Base-by-base conservation (phyloP, 1,284 basidiomycete genomes). In the Ustilago trichophora region DNA sequence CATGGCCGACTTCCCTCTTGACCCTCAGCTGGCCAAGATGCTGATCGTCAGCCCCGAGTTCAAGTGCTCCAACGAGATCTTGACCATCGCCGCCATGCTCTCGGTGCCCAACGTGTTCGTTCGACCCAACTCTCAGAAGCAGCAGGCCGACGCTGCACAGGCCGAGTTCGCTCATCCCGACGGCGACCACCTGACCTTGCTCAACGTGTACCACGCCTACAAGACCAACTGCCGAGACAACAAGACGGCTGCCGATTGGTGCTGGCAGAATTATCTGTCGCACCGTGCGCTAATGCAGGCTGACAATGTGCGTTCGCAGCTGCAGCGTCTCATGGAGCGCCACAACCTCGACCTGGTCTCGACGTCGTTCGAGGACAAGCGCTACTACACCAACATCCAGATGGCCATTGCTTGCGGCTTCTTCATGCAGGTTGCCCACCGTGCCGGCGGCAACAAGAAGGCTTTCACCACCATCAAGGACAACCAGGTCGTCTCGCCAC, bases 381-480 rank as follows among this genome's bases (percentile, higher is more conserved):
- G 89, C 77, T 88, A 92, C 78, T 91, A 88, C 83, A 78, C 84
- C 57, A 90, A 91, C 75, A 89, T 98, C 58, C 88, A 92, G 25
- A 89, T 90, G 82, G 89, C 91, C 2, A 85, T 98, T 37, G 90
- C 92, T 0, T 91, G 90, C 77, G 95, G 94, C 21, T 98, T 93
- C 86, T 99, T 98, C 84, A 97, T 97, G 95, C 95, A 98, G 82
- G 89, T 95, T 8, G 95, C 94, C 6, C 93, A 97, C 83, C 92
- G 92, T 82, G 64, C 71, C 4, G 68, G 68, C n/a, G 74, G 75
- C 36, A 72, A 62, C 49, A 72, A 73, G 36, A 72, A 72, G 31
- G 49, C 60, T 3, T 79, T 76, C 81, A 78, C 89, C 68, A 98
- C 93, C 0, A 88, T 96, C 67, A 98, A 97, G 84, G 93, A 98